Evolutionary conservation across 768 basidiomycete genomes (phyloP), one percentile per base, ranked within the genome.

Genomic region (Kondoa malvinella): DNA sequence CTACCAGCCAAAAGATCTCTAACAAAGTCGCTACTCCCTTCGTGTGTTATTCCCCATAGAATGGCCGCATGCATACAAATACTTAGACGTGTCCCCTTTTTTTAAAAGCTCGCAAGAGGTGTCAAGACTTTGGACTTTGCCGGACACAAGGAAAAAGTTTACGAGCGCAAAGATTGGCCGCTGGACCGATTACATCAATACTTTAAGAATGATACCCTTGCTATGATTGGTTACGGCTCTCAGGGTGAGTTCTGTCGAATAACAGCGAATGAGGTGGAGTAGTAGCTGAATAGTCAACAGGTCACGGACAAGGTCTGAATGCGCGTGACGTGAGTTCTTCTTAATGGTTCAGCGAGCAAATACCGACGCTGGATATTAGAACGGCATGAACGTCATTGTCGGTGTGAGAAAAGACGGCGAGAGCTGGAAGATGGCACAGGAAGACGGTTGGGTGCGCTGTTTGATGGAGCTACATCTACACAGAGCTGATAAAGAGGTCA

Each of bases 191-290:
- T 99, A 76, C 94, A 97, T 78, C 92, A 97, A 78, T 99, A 94
- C 83, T 95, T 99, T 84, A 97, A 97, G 80, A 88, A 97, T 77
- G 95, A 99, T 79, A 96, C 92, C 72, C 89, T 99, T 66, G 94
- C 94, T 71, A 85, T 99, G 79, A 97, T 97, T 74, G 95, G 95
- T 69, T 97, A 99, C 77, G 95, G 95, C 70, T 97, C 95, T 15
- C 92, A 94, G 72, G 74, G 72, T 65, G 30, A 30, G 67, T 62
- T 12, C 27, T 58, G 8, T 62, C 29, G 16, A 63, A 67, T 27
- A 67, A 40, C 50, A 57, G 27, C 16, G 66, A 16, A 8, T 31
- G 26, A 15, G 32, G 34, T 59, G 30, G 25, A 50, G 15, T 60
- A 8, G 26, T 26, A 2, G 26, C 40, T 67, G 31, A 17, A n/a